Conservation (phyloP, 768 basidiomycete genomes). For the Punctularia strigosozonata region DNA sequence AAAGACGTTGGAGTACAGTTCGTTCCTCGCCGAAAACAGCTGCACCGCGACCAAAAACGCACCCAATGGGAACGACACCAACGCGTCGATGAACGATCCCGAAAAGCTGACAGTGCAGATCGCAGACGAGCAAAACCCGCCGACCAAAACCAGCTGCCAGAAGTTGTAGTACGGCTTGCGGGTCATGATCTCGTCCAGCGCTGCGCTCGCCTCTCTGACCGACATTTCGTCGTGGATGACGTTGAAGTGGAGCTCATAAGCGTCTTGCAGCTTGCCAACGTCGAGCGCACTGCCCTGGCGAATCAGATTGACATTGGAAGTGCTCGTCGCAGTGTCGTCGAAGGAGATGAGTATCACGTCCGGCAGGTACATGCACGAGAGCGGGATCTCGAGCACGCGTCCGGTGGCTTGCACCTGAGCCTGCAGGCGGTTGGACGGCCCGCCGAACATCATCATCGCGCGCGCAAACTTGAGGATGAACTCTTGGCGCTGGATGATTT, state of each 20-base stretch:
- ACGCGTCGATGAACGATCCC: slow-evolving; percentile 68
- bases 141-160: slow-evolving; percentile 55
- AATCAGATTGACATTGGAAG: slow-evolving; percentile 71
- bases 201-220: slow-evolving; percentile 58
- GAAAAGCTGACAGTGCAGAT: slow-evolving; percentile 66
- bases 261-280: slow-evolving; percentile 63
- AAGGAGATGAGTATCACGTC: slow-evolving; percentile 75
- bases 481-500: slow-evolving; percentile 70
- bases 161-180: slow-evolving; percentile 47
- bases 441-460: slow-evolving; percentile 86
- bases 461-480: slow-evolving; percentile 78
- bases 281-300: slow-evolving; percentile 62
- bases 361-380: slow-evolving; percentile 66
- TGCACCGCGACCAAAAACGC: slow-evolving; percentile 65
- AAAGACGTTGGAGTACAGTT: slow-evolving; percentile 72
- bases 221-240: slow-evolving; percentile 78
- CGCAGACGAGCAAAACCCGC: slow-evolving; percentile 64
- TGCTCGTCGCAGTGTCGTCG: slow-evolving; percentile 69
- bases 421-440: slow-evolving; percentile 72
- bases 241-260: slow-evolving; percentile 60
- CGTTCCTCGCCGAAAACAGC: slow-evolving; percentile 57
- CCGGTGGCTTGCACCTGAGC: slow-evolving; percentile 74
- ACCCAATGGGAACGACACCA: slow-evolving; percentile 66
- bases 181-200: slow-evolving; percentile 67
- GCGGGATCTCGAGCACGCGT: slow-evolving; percentile 62